Base-by-base conservation (phyloP, 495 filamentous ascomycete genomes). In the Filosporella fistucella region DNA sequence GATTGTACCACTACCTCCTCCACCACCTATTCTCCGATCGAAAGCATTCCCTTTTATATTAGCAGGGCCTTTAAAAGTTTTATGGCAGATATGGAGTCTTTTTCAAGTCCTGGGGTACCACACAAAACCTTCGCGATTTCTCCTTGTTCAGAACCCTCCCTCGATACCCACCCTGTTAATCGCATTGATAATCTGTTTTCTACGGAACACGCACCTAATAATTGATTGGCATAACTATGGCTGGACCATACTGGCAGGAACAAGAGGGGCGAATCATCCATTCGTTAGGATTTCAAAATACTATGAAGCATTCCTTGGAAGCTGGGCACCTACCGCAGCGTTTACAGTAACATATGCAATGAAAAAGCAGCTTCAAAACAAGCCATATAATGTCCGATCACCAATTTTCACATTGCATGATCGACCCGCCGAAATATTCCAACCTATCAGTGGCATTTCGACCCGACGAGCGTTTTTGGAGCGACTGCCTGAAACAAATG, bases 211-310 rank as follows among this genome's bases (percentile, higher is more conserved):
- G 20, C 76, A 75, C 46, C 78, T 96, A 2, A 74, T 96, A 28
- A 89, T 97, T 47, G 93, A 99, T 67, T 99, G 93, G 93, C 93
- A 99, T 70, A 99, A 99, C 64, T 96, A 96, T 65, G 91, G 93
- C 51, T 96, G 88, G 74, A 91, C 86, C n/a, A 91, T 97, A 48
- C 81, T 99, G 4, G 81, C 86, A 18, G 63, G 65, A 32, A 73
- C 55, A 56, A 87, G 60, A 78, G 88, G 68, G 59, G 82, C 30
- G 64, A 75, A 35, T 47, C 91, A 96, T 62, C 88, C 86, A 0
- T 73, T 97, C 7, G 90, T 96, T 13, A 69, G 55, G 44, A 57
- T 91, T 16, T 85, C 89, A 2, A 79, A 78, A 38, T 71, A 77
- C 58, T 96, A 95, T 62, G 93, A 98, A 59, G 74, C 66, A 29